Evolutionary conservation across 441 rosid genomes (phyloP).

Genomic region (Aleurites moluccanus): DNA sequence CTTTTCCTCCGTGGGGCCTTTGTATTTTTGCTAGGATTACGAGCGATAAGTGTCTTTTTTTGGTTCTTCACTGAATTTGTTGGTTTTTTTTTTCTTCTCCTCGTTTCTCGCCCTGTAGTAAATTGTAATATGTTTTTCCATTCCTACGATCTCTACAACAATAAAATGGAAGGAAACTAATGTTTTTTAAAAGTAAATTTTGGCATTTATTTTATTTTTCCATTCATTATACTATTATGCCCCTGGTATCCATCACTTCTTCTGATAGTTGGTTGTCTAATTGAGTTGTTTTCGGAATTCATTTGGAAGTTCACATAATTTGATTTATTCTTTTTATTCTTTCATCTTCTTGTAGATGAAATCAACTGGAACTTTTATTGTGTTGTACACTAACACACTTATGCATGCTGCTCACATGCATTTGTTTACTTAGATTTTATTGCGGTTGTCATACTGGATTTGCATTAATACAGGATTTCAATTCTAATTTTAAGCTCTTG

Average conservation of each 20-base stretch:
- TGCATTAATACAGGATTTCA: background rate
- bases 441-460: background rate
- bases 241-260: background rate
- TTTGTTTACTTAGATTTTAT: background rate
- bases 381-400: background rate
- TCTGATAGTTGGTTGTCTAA: background rate
- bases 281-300: background rate
- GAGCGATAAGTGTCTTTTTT: background rate
- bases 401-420: background rate
- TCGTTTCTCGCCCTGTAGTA: background rate
- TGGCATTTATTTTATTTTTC: background rate
- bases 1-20: background rate
- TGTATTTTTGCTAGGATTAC: background rate
- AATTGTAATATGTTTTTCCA: background rate
- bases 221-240: background rate
- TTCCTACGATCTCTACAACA: background rate
- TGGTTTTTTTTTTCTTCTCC: background rate
- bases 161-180: background rate
- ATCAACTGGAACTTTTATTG: background rate
- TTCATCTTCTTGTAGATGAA: background rate
- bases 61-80: background rate
- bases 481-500: background rate
- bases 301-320: background rate
- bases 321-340: background rate
- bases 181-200: too few species aligned